These are phyloP conservation scores for Cryptococcus sp. DNA, from an alignment of 1,284 basidiomycete genomes.

Conservation along the genomic window DNA sequence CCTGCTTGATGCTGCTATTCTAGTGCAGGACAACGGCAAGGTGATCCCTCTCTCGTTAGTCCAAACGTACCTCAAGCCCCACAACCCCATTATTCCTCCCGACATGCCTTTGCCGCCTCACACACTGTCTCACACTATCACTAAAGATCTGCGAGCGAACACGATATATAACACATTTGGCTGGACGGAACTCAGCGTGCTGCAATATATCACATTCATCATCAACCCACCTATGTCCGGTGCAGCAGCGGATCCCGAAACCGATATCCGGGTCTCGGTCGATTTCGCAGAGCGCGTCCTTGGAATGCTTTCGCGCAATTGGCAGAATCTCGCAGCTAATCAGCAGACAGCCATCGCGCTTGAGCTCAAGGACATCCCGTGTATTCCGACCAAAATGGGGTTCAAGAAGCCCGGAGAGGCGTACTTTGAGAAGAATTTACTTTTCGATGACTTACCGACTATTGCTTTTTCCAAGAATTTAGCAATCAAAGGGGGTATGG, in stretches of 20 bases:
- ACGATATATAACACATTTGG: conserved; percentile 67
- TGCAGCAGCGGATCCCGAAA: conserved; percentile 56
- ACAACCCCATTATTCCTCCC: conserved; percentile 67
- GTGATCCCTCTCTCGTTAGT: conserved; percentile 72
- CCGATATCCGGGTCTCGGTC: conserved; percentile 69
- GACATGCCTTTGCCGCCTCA: conserved; percentile 80
- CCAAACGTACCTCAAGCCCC: conserved; percentile 72
- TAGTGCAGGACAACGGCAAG: conserved; percentile 58
- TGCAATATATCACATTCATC: conserved; percentile 76
- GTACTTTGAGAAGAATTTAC: conserved; percentile 84
- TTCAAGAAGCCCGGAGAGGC: conserved; percentile 73
- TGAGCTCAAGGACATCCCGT: conserved; percentile 66
- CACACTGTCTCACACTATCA: conserved; percentile 72
- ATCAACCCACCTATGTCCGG: conserved; percentile 59
- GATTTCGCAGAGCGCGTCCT: conserved; percentile 84
- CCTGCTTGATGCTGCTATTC: conserved; percentile 70
- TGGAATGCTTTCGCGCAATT: conserved; percentile 68
- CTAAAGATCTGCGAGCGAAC: conserved; percentile 64
- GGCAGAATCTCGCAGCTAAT: conserved; percentile 67
- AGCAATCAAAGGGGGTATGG: conserved; percentile 70
- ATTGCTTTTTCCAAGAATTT: conserved; percentile 71
- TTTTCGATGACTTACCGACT: conserved; percentile 86
- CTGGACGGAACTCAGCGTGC: conserved; percentile 77
- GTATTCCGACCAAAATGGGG: conserved; percentile 82
- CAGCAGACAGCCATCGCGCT: conserved; percentile 64